Percentiles rank a stretch among this genome's conserved stretches.
These are phyloP conservation scores for Penicillium soppii DNA, from an alignment of 495 filamentous ascomycete species.

Conservation along the genomic window DNA sequence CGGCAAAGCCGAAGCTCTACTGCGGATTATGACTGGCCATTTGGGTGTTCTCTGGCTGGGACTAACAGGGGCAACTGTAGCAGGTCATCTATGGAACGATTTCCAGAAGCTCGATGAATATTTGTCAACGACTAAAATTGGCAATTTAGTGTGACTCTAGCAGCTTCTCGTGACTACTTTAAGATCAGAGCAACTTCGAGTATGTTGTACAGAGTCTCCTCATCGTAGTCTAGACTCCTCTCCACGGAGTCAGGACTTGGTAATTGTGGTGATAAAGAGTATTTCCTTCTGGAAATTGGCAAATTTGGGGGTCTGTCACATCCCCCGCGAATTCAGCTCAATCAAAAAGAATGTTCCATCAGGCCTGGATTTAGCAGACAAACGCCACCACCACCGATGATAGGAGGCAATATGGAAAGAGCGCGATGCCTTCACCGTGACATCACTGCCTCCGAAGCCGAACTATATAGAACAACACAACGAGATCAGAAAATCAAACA, in stretches of 20 bases:
- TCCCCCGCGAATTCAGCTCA: neutral
- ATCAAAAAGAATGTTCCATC: neutral
- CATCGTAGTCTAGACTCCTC: neutral
- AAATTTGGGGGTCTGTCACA: neutral
- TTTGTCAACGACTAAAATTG: neutral
- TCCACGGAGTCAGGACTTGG: neutral
- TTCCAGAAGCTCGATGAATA: neutral
- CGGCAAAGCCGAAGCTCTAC: neutral
- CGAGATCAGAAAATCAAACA: neutral
- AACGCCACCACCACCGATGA: constrained; percentile 8
- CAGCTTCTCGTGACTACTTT: neutral
- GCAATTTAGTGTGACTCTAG: neutral
- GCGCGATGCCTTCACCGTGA: constrained; percentile 27
- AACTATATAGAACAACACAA: constrained; percentile 15
- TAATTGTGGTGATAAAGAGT: neutral
- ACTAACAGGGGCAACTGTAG: constrained; percentile 1
- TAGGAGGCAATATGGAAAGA: constrained; percentile 6
- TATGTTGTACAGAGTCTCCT: neutral
- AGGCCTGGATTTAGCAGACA: neutral
- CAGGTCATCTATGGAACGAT: neutral
- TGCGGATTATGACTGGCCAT: neutral
- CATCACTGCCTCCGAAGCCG: constrained; percentile 20
- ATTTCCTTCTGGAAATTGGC: neutral
- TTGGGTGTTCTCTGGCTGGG: neutral
- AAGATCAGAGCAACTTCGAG: neutral